phyloP scores from a whole-genome alignment of 495 filamentous ascomycete species.

The Podospora conica region DNA sequence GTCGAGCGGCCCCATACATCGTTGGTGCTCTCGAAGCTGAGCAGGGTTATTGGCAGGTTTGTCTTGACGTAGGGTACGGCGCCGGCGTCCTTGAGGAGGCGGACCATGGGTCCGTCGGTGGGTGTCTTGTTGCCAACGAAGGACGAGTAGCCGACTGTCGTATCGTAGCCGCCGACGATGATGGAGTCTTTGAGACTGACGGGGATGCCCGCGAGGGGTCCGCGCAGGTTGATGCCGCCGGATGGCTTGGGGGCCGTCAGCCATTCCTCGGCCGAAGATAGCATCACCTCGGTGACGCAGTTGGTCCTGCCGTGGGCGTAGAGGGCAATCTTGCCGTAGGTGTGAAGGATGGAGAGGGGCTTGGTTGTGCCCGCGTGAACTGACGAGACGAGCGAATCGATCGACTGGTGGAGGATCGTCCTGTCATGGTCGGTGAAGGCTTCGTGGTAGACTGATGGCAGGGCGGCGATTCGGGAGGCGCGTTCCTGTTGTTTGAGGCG shows the following conservation, averaged over 20 bases:
- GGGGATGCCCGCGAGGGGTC: constrained; percentile 85
- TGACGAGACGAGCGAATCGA: constrained; percentile 68
- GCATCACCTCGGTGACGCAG: constrained; percentile 84
- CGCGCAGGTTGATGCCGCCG: constrained; percentile 60
- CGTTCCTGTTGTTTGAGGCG: constrained; percentile 75
- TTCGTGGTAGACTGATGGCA: constrained; percentile 59
- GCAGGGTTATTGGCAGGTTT: constrained; percentile 81
- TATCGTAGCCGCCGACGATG: constrained; percentile 79
- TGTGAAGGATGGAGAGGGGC: constrained; percentile 68
- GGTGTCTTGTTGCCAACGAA: constrained; percentile 58
- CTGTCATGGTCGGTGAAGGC: constrained; percentile 56
- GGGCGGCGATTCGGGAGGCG: constrained; percentile 55
- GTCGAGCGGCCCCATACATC: constrained; percentile 78
- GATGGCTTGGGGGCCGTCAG: constrained; percentile 24
- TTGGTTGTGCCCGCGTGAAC: constrained; percentile 62
- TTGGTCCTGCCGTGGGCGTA: constrained; percentile 84
- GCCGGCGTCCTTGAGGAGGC: constrained; percentile 84
- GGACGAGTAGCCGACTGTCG: constrained; percentile 72
- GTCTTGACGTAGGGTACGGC: constrained; percentile 96
- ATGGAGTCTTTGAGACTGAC: constrained; percentile 86
- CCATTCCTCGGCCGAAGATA: constrained; percentile 78
- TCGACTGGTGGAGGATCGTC: constrained; percentile 62
- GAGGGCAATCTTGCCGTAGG: constrained; percentile 87
- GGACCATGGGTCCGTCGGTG: constrained; percentile 68
- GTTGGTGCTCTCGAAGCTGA: constrained; percentile 89